Evolutionary conservation across 345 rosid species (phyloP).

Genomic region (Iberis pinnata): DNA sequence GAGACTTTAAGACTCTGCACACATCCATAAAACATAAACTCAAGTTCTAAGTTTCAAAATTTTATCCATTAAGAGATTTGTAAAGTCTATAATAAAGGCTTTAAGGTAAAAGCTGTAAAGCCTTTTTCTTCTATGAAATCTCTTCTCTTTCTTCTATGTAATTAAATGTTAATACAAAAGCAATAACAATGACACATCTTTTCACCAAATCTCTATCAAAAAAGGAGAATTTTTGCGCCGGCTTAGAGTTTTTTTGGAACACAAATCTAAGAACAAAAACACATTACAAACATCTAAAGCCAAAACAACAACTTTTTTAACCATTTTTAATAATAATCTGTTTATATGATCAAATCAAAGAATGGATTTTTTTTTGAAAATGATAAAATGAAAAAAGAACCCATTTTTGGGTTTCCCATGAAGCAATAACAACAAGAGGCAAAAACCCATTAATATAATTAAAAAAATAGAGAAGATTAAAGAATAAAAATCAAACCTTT

Average conservation of each 20-base stretch:
- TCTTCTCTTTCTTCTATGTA: slow-evolving; percentile 19
- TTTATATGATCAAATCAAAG: slow-evolving; percentile 1
- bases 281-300: background rate
- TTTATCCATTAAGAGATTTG: too few species aligned
- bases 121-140: slow-evolving; percentile 31
- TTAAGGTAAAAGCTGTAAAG: slow-evolving; percentile 41
- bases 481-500: slow-evolving; percentile 33
- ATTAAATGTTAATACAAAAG: slow-evolving; percentile 28
- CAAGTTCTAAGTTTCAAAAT: background rate
- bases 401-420: slow-evolving; percentile 17
- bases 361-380: slow-evolving; percentile 12
- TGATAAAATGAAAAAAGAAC: background rate
- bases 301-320: slow-evolving; percentile 18
- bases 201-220: slow-evolving; percentile 6
- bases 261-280: background rate
- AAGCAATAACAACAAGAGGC: slow-evolving; percentile 2
- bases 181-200: too few species aligned
- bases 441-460: background rate
- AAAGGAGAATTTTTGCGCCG: slow-evolving; percentile 9
- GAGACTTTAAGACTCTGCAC: slow-evolving; percentile 22
- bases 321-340: slow-evolving; percentile 8
- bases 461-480: background rate
- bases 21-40: slow-evolving; percentile 14
- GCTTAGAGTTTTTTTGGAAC: slow-evolving; percentile 13
- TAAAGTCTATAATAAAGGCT: slow-evolving; percentile 21